phyloP scores from a whole-genome alignment of 2,329 filamentous ascomycete species.

The Verticillium isaacii region DNA sequence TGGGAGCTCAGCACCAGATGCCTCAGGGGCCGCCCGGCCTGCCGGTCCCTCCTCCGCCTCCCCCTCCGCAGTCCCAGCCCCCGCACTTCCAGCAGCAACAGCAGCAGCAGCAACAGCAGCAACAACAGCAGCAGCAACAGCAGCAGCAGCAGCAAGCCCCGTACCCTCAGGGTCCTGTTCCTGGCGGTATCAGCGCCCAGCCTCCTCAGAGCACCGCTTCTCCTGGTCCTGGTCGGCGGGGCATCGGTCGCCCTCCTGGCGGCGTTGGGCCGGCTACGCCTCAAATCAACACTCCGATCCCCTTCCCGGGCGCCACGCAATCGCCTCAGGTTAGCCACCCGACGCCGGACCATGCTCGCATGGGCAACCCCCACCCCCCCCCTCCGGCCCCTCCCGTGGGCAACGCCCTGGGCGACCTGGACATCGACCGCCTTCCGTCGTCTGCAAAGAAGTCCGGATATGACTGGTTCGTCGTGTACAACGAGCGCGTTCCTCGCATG shows the following conservation, averaged over 20 bases:
- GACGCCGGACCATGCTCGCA: constrained; percentile 61
- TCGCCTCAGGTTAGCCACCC: constrained; percentile 88
- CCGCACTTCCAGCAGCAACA: constrained; percentile 61
- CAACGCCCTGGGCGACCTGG: constrained; percentile 75
- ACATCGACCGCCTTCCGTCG: constrained; percentile 77
- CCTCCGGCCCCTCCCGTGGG: constrained; percentile 44
- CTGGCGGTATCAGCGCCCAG: constrained; percentile 74
- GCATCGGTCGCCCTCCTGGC: constrained; percentile 61
- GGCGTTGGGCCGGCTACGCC: constrained; percentile 74
- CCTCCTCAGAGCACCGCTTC: constrained; percentile 81
- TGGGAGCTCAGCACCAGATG: constrained; percentile 49
- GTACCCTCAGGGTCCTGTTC: constrained; percentile 53
- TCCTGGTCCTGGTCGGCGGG: constrained; percentile 75
- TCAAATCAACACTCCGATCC: constrained; percentile 82
- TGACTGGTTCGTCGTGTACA: constrained; percentile 98
- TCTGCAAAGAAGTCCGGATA: constrained; percentile 83
- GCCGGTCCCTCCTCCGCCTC: constrained; percentile 52
- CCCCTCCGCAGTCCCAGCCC: constrained; percentile 57
- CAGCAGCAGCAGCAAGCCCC: constrained; percentile 72
- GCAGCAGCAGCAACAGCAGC: constrained; percentile 71
- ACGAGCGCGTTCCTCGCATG: constrained; percentile 81
- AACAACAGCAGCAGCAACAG: constrained; percentile 41
- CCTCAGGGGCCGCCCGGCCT: constrained; percentile 70
- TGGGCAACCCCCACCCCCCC: constrained; percentile 34
- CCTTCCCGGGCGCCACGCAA: constrained; percentile 75